Evolutionary conservation across 768 basidiomycete genomes (phyloP), one percentile per base, ranked within the genome.

Genomic region (Pisolithus microcarpus): DNA sequence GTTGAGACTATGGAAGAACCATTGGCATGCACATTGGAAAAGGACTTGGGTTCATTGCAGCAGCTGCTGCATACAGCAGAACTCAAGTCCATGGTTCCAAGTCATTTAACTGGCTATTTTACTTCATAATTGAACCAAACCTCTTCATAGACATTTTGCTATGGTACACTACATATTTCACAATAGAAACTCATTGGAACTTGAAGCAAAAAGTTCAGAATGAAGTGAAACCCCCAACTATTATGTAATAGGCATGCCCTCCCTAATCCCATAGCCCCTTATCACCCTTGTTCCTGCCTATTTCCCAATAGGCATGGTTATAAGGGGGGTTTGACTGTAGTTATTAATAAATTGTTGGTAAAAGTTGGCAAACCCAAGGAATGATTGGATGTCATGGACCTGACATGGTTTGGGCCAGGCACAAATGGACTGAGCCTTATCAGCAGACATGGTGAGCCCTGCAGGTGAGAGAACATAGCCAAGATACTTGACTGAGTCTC

Each of bases 311-410:
- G 26, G 44, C 31, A 46, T 31, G 44, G 44, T 46, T 46, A 46
- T 46, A 30, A 46, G n/a, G n/a, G 44, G 31, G 44, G 44, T 46
- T 46, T 8, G 13, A 46, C 44, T 46, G 44, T 46, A 46, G 24
- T 4, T 30, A 30, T n/a, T n/a, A n/a, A n/a, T n/a, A n/a, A n/a
- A n/a, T n/a, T n/a, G n/a, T n/a, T n/a, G n/a, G n/a, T n/a, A n/a
- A n/a, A n/a, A n/a, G n/a, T n/a, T n/a, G n/a, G n/a, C n/a, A n/a
- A n/a, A n/a, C n/a, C n/a, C n/a, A n/a, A n/a, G n/a, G n/a, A n/a
- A n/a, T n/a, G n/a, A n/a, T n/a, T n/a, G n/a, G n/a, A n/a, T n/a
- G n/a, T n/a, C n/a, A n/a, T n/a, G n/a, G n/a, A n/a, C n/a, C n/a
- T n/a, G n/a, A n/a, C n/a, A n/a, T n/a, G n/a, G n/a, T n/a, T n/a